Evolutionary conservation across 2,329 filamentous ascomycete species (phyloP).

Genomic region (Verruconis gallopava): DNA sequence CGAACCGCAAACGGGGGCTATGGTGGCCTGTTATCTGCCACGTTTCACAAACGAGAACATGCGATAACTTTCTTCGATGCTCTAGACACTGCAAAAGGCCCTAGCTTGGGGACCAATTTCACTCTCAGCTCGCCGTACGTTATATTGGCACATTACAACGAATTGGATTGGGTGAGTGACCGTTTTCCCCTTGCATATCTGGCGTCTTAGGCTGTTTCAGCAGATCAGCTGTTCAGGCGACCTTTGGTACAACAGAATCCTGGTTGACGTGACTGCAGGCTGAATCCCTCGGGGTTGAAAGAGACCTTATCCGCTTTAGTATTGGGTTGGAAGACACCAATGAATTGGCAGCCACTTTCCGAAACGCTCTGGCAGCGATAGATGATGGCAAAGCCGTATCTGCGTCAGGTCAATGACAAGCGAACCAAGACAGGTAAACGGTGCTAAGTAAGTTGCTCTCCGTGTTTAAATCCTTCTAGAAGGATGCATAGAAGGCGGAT

Average conservation of each 20-base stretch:
- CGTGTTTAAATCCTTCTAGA: too few relatives aligned
- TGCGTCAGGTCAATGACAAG: too few relatives aligned
- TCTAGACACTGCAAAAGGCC: constrained; percentile 80
- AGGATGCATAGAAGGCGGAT: too few relatives aligned
- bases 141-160: constrained; percentile 77
- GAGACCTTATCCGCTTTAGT: constrained; percentile 70
- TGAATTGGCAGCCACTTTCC: constrained; percentile 51
- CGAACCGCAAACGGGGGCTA: constrained; percentile 67
- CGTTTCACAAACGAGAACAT: constrained; percentile 56
- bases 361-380: constrained; percentile 52
- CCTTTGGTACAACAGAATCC: too few relatives aligned
- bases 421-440: too few relatives aligned
- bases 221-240: background rate
- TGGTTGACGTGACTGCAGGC: constrained; percentile 33
- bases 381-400: too few relatives aligned
- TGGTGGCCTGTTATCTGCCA: constrained; percentile 76
- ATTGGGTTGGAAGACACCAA: constrained; percentile 74
- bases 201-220: background rate
- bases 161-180: constrained; percentile 69
- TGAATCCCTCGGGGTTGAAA: constrained; percentile 65
- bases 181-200: background rate
- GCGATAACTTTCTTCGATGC: constrained; percentile 75
- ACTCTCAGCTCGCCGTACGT: constrained; percentile 85
- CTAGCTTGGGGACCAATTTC: constrained; percentile 93
- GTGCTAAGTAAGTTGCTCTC: too few relatives aligned